Conservation (phyloP, 2,329 filamentous ascomycete species). For the Cadophora sp. region DNA sequence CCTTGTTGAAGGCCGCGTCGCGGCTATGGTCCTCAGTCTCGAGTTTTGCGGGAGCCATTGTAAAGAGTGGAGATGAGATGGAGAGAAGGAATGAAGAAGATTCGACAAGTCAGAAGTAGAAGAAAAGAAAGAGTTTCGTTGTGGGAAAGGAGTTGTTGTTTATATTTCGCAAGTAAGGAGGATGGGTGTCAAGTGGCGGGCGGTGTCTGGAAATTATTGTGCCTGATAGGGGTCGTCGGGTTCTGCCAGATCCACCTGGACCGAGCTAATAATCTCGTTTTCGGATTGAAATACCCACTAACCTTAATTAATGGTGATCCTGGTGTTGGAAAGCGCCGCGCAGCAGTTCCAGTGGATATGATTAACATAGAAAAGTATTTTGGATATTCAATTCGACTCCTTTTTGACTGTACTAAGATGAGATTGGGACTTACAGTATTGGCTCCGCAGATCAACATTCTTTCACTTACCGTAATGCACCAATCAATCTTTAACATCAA, state of each 20-base stretch:
- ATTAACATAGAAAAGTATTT: too few relatives aligned
- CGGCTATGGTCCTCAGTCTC: conserved; percentile 84
- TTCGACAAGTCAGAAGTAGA: conserved; percentile 16
- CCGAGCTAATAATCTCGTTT: background rate
- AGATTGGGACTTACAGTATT: background rate
- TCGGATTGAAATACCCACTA: too few relatives aligned
- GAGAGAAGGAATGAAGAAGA: background rate
- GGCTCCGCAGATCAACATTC: background rate
- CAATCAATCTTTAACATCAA: too few relatives aligned
- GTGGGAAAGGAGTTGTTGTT: conserved; percentile 14
- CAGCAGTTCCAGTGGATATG: too few relatives aligned
- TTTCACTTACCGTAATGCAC: too few relatives aligned
- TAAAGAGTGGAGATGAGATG: conserved; percentile 18
- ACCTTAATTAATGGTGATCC: too few relatives aligned
- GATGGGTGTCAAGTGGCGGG: background rate
- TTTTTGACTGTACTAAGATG: background rate
- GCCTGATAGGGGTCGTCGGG: background rate
- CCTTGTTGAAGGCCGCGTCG: conserved; percentile 91
- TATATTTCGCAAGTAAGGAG: conserved; percentile 15
- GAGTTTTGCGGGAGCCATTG: conserved; percentile 54
- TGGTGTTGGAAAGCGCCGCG: too few relatives aligned
- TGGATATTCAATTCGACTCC: background rate
- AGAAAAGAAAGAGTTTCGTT: background rate
- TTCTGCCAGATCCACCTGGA: too few relatives aligned
- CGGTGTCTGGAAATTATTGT: conserved; percentile 3